These are phyloP conservation scores for Magnusiomyces tetraspermus DNA, from an alignment of 1,139 yeast genomes.

Conservation along the genomic window DNA sequence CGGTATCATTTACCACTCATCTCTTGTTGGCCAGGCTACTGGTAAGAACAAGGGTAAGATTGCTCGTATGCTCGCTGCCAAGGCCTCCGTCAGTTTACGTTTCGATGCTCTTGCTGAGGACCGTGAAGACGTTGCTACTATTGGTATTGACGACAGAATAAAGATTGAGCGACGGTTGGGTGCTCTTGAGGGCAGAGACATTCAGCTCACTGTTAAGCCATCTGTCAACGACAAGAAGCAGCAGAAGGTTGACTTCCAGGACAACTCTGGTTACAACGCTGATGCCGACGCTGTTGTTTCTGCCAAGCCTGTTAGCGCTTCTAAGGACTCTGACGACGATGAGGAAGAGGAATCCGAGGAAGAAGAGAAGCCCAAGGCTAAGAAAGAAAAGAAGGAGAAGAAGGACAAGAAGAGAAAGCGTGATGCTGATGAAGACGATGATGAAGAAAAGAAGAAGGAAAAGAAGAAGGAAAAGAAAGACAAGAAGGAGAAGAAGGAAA, in stretches of 20 bases:
- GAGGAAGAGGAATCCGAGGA: conserved; percentile 17
- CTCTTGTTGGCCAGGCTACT: conserved; percentile 93
- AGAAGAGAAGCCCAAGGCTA: conserved; percentile 16
- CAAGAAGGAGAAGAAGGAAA: conserved; percentile 11
- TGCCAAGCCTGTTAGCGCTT: conserved; percentile 19
- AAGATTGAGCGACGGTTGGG: conserved; percentile 93
- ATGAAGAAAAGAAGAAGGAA: conserved; percentile 24
- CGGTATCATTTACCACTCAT: conserved; percentile 94
- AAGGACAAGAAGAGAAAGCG: conserved; percentile 37
- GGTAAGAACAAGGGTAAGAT: conserved; percentile 82
- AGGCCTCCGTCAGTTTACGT: conserved; percentile 93
- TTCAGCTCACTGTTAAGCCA: conserved; percentile 27
- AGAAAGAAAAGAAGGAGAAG: conserved; percentile 28
- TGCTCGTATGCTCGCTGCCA: conserved; percentile 97
- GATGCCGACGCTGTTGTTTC: conserved; percentile 66
- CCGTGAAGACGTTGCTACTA: conserved; percentile 79
- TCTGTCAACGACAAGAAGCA: conserved; percentile 27
- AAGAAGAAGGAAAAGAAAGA: conserved; percentile 4
- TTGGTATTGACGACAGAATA: conserved; percentile 85
- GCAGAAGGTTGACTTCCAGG: conserved; percentile 15
- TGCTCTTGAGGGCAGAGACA: conserved; percentile 82
- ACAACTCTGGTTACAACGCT: conserved; percentile 68
- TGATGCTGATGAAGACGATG: conserved; percentile 32
- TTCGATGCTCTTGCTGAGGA: conserved; percentile 97
- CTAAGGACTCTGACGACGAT: conserved; percentile 21